phyloP scores from a whole-genome alignment of 805 yeast species.

The Kodamaea kaohsiungensis region DNA sequence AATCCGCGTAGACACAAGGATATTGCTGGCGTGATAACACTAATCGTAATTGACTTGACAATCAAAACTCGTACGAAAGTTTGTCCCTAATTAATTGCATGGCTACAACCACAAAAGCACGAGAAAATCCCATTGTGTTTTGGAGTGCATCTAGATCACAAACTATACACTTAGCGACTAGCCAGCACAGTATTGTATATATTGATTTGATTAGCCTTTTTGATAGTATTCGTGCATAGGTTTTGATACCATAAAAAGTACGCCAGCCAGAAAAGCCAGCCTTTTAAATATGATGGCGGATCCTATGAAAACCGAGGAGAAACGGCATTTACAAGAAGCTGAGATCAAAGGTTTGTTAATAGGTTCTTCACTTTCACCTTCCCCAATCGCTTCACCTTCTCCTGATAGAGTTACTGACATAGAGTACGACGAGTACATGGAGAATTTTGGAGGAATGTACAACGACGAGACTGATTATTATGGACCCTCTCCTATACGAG shows the following conservation, averaged over 20 bases:
- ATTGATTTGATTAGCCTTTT: slow-evolving; percentile 2
- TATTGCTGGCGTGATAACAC: background rate
- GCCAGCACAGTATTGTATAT: background rate
- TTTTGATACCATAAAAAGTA: background rate
- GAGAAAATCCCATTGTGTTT: background rate
- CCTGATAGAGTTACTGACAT: background rate
- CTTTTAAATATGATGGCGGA: background rate
- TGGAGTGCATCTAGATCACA: background rate
- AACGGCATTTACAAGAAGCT: background rate
- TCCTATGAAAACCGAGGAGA: background rate
- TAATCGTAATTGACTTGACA: background rate
- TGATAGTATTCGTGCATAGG: background rate
- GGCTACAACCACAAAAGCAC: background rate
- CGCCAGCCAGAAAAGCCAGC: background rate
- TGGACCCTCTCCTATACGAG: background rate
- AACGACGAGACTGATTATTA: background rate
- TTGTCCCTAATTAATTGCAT: background rate
- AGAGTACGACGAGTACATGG: slow-evolving; percentile 6
- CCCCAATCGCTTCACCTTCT: background rate
- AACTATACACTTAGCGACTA: background rate
- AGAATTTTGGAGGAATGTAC: slow-evolving; percentile 3
- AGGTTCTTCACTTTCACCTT: background rate
- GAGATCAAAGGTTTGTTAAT: background rate
- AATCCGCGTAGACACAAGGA: background rate
- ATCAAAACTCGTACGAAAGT: background rate